Percentiles rank a stretch among this genome's conserved stretches.
Evolutionary conservation across 2,329 filamentous ascomycete genomes (phyloP).

Genomic region (Claviceps spartinae): DNA sequence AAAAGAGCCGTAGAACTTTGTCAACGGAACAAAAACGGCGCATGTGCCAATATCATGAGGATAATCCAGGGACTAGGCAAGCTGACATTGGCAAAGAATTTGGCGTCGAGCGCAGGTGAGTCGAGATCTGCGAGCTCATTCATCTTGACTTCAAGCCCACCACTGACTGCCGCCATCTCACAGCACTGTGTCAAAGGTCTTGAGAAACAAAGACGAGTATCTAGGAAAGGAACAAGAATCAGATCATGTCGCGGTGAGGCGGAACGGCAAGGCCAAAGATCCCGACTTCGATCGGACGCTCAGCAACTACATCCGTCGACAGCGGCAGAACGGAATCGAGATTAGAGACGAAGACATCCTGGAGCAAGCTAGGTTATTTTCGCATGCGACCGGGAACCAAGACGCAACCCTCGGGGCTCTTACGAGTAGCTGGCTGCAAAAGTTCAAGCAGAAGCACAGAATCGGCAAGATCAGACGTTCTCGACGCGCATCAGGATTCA

Average conservation of each 20-base stretch:
- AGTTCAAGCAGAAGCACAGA: constrained; percentile 84
- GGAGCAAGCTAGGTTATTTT: constrained; percentile 73
- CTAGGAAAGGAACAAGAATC: constrained; percentile 68
- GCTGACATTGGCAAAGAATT: constrained; percentile 93
- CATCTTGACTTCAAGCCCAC: neutral
- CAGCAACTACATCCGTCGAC: constrained; percentile 73
- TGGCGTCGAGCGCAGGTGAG: constrained; percentile 92
- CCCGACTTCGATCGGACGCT: constrained; percentile 88
- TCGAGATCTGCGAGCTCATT: neutral
- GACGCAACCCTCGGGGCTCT: constrained; percentile 60
- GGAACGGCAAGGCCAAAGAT: constrained; percentile 60
- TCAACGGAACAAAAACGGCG: constrained; percentile 79
- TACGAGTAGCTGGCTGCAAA: constrained; percentile 74
- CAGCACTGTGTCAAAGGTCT: constrained; percentile 96
- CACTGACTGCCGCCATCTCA: neutral
- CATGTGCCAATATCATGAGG: constrained; percentile 90
- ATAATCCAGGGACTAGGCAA: constrained; percentile 83
- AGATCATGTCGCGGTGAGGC: constrained; percentile 48
- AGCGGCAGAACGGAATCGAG: constrained; percentile 59
- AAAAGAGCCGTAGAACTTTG: constrained; percentile 68
- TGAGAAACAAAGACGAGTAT: constrained; percentile 91
- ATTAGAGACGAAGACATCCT: constrained; percentile 71
- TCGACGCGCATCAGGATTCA: constrained; percentile 50
- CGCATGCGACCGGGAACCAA: constrained; percentile 51
- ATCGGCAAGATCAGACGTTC: constrained; percentile 35